These are phyloP conservation scores for Larix kaempferi DNA, from an alignment of 75 land plant species.

Conservation along the genomic window DNA sequence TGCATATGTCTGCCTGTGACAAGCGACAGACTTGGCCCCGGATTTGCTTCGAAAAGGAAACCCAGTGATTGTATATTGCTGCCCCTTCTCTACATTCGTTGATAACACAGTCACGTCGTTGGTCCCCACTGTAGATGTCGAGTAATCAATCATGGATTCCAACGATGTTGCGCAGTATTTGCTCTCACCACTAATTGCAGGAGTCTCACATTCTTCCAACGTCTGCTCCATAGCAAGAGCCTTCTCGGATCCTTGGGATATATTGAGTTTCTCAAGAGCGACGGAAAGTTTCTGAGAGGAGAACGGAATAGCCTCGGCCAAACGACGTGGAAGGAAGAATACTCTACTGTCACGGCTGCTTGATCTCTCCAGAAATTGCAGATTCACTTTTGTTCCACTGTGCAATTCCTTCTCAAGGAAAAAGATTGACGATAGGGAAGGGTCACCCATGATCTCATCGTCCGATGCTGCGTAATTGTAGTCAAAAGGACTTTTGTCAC, in stretches of 20 bases:
- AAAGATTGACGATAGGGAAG: constrained; percentile 17
- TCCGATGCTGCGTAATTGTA: too few species aligned
- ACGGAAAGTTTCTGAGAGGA: not conserved
- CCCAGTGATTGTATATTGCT: not conserved
- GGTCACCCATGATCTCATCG: constrained; percentile 5
- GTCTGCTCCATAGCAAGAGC: not conserved
- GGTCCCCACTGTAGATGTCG: not conserved
- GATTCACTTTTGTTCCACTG: not conserved
- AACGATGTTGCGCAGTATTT: constrained; percentile 2
- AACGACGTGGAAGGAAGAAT: not conserved
- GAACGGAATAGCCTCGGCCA: not conserved
- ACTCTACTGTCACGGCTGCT: too few species aligned
- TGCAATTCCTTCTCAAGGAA: not conserved
- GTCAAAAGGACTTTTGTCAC: too few species aligned
- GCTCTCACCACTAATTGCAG: not conserved
- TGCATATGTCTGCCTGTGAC: not conserved
- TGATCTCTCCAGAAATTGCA: not conserved
- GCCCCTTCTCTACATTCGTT: not conserved
- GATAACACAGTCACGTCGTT: not conserved
- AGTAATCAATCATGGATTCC: constrained; percentile 9
- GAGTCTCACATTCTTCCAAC: too few species aligned
- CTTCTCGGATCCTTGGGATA: not conserved
- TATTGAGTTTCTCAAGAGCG: not conserved
- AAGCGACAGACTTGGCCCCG: too few species aligned
- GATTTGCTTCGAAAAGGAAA: too few species aligned